These are phyloP conservation scores for Verticillium nubilum DNA, from an alignment of 2,329 filamentous ascomycete genomes.

Conservation along the genomic window DNA sequence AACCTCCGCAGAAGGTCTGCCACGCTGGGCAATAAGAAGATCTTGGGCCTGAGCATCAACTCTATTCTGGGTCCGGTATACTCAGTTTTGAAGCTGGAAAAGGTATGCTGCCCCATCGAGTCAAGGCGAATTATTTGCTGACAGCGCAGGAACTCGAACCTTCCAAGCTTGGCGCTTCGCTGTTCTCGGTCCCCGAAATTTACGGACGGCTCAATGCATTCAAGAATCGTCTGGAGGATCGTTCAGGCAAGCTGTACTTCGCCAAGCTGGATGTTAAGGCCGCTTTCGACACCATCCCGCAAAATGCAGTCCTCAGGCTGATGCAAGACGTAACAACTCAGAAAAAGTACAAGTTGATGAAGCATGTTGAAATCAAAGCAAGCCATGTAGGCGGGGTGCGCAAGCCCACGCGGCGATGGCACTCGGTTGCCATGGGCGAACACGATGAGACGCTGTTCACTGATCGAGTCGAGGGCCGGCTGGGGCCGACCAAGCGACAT, in stretches of 20 bases:
- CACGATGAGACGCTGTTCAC: constrained; percentile 38
- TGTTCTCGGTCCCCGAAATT: constrained; percentile 79
- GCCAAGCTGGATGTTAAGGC: constrained; percentile 88
- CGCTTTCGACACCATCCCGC: constrained; percentile 94
- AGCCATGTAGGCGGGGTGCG: constrained; percentile 23
- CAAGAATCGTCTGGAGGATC: constrained; percentile 41
- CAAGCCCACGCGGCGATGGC: constrained; percentile 44
- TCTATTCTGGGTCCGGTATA: constrained; percentile 64
- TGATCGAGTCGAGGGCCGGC: constrained; percentile 33
- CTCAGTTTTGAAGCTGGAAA: constrained; percentile 73
- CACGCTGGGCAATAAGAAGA: constrained; percentile 58
- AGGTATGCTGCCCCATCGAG: constrained; percentile 35
- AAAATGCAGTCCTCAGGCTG: constrained; percentile 64
- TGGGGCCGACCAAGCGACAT: constrained; percentile 47
- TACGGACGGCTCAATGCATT: constrained; percentile 69
- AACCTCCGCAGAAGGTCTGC: constrained; percentile 68
- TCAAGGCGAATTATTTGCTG: neutral
- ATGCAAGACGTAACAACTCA: constrained; percentile 53
- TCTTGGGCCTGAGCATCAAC: constrained; percentile 37
- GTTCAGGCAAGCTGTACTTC: constrained; percentile 61
- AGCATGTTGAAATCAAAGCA: constrained; percentile 67
- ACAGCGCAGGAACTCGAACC: constrained; percentile 37
- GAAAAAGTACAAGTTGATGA: constrained; percentile 63
- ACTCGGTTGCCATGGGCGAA: constrained; percentile 38
- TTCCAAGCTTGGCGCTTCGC: constrained; percentile 64